Base-by-base conservation (phyloP, 176 grass and related monocot species). In the Urochloa ruziziensis region DNA sequence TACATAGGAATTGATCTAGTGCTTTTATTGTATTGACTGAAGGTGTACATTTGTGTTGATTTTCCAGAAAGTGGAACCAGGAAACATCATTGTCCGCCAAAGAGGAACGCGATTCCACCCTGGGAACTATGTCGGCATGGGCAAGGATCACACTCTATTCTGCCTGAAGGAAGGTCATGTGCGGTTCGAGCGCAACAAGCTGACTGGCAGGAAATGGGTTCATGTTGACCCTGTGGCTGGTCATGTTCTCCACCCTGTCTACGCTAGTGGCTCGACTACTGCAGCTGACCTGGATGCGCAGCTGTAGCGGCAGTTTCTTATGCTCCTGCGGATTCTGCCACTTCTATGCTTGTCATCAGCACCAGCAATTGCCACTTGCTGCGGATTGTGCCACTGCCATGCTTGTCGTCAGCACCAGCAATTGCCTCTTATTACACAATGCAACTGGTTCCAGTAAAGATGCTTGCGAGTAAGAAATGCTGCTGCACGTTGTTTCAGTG, bases 41-140 rank as follows among this genome's bases (percentile, higher is more conserved):
- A 33, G 12, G 36, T 27, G 32, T 51, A 30, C n/a, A 39, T 39
- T 42, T 43, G 17, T 37, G 15, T 82, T 77, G 43, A 21, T 34
- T 33, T 60, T 42, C 65, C 59, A 88, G 86, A 88, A 88, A 84
- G 86, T 88, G 67, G 81, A 88, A 79, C 81, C 90, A 57, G 90
- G 95, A 68, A 94, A 97, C 80, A 93, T 97, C 70, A 94, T 97
- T 28, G 81, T 93, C 34, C 88, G 92, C 47, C 95, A 97, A 74
- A 89, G 92, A 33, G 92, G 92, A 14, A 97, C 92, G 1, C 68
- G 78, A n/a, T 97, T 97, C 73, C 95, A 97, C 67, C 92, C 90
- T 6, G 90, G 95, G 19, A 83, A 94, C 53, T 97, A 94, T 13
- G 92, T 97, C 32, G 90, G 90, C 43, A 91, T 97, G 86, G 95